phyloP scores from a whole-genome alignment of 768 basidiomycete species.

The Pleurotus platypus region DNA sequence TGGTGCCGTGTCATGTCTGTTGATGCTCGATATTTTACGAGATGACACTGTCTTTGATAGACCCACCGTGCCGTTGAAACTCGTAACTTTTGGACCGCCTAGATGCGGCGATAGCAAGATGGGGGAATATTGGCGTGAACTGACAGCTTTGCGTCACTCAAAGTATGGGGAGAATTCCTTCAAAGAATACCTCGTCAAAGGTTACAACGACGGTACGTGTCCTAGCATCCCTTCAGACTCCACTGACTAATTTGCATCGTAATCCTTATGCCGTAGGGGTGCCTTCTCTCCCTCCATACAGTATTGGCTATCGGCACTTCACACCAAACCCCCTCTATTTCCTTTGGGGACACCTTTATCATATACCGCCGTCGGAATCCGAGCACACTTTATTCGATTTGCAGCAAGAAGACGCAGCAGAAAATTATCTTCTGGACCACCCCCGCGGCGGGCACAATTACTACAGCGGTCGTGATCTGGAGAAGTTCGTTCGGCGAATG shows the following conservation, averaged over 20 bases:
- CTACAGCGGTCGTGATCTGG: conserved; percentile 53
- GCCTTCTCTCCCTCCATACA: conserved; percentile 49
- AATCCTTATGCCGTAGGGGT: conserved; percentile 34
- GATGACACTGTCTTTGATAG: conserved; percentile 19
- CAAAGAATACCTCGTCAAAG: conserved; percentile 47
- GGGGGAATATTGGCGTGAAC: conserved; percentile 36
- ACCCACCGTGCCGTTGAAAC: conserved; percentile 29
- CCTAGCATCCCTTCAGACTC: background rate
- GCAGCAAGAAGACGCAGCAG: conserved; percentile 15
- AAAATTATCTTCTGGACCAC: conserved; percentile 21
- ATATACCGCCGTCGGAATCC: conserved; percentile 38
- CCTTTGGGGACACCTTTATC: conserved; percentile 42
- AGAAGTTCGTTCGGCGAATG: conserved; percentile 38
- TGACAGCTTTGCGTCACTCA: conserved; percentile 28
- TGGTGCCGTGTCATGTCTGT: conserved; percentile 46
- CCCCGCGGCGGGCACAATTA: conserved; percentile 64
- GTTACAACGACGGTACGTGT: conserved; percentile 50
- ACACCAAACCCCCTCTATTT: conserved; percentile 46
- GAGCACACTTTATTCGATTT: conserved; percentile 45
- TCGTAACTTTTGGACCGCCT: conserved; percentile 50
- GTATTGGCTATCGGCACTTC: conserved; percentile 52
- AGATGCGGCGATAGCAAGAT: conserved; percentile 43
- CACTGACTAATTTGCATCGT: background rate
- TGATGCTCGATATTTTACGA: conserved; percentile 43
- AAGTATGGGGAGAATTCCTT: conserved; percentile 33